Base-by-base conservation (phyloP, 2,329 filamentous ascomycete genomes). In the Colletotrichum sp. region DNA sequence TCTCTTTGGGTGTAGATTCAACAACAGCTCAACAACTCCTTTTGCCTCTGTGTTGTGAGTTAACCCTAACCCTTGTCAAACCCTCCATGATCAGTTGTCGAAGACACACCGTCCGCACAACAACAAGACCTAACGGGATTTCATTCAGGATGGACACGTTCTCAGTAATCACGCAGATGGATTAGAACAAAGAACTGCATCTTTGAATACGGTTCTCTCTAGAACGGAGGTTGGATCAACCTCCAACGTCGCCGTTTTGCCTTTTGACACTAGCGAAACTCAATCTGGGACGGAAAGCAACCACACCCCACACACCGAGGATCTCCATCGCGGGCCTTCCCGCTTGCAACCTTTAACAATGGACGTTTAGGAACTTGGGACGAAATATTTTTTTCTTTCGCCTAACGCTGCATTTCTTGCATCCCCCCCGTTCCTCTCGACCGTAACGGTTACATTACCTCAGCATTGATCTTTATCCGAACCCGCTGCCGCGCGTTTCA, bases 51-150 rank as follows among this genome's bases (percentile, higher is more conserved):
- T 36, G 34, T 36, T 16, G 1, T 16, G 7, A 36, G 34, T 36
- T 21, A 52, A 52, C 43, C 43, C 43, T 52, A 52, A 52, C 43
- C 43, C 43, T 43, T 18, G 36, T 43, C 0, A 43, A 10, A 18
- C 7, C 16, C 36, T 43, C 1, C 7, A 43, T 9, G 36, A 18
- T 18, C 8, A 18, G 16, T 43, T 43, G 16, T 18, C 36, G 3
- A 43, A n/a, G 36, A 18, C 36, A 16, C 36, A 4, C 36, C 1
- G 36, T 43, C 18, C 2, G 36, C 16, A 43, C 36, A 10, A n/a
- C 8, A 5, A 0, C 36, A 43, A n/a, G 6, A 43, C 4, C 2
- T 9, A 0, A 43, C 18, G 16, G 0, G 0, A 5, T 43, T 18
- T 9, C 4, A 0, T 43, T 43, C 2, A 16, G 34, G 1, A 16